These are phyloP conservation scores for Graphilbum ipis-grandicollis DNA, from an alignment of 2,329 filamentous ascomycete genomes.

Conservation along the genomic window DNA sequence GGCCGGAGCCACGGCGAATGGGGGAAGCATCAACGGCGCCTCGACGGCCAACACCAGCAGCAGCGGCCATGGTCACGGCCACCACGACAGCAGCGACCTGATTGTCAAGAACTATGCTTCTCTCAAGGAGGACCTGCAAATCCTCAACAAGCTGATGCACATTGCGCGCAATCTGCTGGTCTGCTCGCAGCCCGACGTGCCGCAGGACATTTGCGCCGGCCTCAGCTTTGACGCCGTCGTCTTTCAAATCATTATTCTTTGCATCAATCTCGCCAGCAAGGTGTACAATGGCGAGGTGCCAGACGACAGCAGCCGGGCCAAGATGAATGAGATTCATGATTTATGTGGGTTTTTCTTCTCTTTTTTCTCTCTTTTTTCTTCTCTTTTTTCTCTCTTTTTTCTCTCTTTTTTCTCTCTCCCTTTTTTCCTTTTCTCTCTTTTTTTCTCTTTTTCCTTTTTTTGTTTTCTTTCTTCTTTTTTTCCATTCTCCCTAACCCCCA, in stretches of 20 bases:
- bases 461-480: no score
- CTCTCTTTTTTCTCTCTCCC: not conserved
- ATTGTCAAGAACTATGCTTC: conserved; percentile 45
- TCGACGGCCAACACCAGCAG: not conserved
- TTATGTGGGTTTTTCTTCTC: conserved; percentile 29
- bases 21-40: not conserved
- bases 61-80: conserved; percentile 8
- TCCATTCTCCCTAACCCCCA: no score
- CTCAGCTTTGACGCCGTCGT: conserved; percentile 50
- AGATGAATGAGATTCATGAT: conserved; percentile 46
- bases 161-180: conserved; percentile 48
- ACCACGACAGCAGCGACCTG: conserved; percentile 40
- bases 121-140: conserved; percentile 44
- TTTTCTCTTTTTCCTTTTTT: not conserved
- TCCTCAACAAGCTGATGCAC: conserved; percentile 50
- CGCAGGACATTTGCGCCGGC: conserved; percentile 47
- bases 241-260: conserved; percentile 46
- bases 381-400: conserved; percentile 28
- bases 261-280: conserved; percentile 50
- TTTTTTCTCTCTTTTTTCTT: not conserved
- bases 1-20: no score
- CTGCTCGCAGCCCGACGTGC: conserved; percentile 45
- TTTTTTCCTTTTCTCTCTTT: not conserved
- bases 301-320: conserved; percentile 37
- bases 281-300: conserved; percentile 47